phyloP scores from a whole-genome alignment of 2,329 filamentous ascomycete genomes.

The Fusarium anguioides region DNA sequence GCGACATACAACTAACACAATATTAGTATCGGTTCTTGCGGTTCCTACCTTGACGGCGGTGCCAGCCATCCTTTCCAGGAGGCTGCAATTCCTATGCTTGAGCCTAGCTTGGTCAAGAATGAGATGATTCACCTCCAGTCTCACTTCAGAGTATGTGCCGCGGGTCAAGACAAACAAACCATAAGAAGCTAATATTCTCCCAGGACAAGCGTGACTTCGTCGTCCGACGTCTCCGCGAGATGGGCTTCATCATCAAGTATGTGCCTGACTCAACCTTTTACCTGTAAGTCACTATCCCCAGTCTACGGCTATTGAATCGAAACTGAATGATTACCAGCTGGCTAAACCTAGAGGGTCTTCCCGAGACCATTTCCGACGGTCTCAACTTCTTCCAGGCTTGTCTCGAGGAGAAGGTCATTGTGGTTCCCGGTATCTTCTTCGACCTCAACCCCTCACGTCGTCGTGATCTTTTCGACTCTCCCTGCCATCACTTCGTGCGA shows the following conservation, averaged over 20 bases:
- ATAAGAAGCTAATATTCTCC: slow-evolving; percentile 32
- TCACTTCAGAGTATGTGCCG: slow-evolving; percentile 77
- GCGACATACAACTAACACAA: slow-evolving; percentile 24
- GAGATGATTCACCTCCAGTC: slow-evolving; percentile 92
- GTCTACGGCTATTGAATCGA: neutral
- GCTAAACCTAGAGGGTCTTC: slow-evolving; percentile 74
- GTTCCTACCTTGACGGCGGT: slow-evolving; percentile 93
- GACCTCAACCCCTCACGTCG: slow-evolving; percentile 92
- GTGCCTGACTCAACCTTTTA: slow-evolving; percentile 95
- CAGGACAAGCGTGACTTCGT: slow-evolving; percentile 92
- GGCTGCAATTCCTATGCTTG: slow-evolving; percentile 92
- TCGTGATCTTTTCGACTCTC: slow-evolving; percentile 91
- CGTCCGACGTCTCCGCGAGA: slow-evolving; percentile 79
- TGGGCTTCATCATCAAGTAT: slow-evolving; percentile 87
- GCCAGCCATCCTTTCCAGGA: slow-evolving; percentile 97
- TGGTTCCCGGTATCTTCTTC: slow-evolving; percentile 98
- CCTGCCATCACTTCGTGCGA: slow-evolving; percentile 91
- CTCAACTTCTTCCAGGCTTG: slow-evolving; percentile 98
- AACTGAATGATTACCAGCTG: slow-evolving; percentile 50
- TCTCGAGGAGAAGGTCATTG: slow-evolving; percentile 92
- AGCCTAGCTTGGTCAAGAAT: slow-evolving; percentile 78
- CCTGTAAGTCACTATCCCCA: slow-evolving; percentile 67
- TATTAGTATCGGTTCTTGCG: slow-evolving; percentile 81
- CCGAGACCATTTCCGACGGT: slow-evolving; percentile 87
- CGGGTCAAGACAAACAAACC: neutral